Base-by-base conservation (phyloP, 768 basidiomycete species). In the Crepidotus variabilis region DNA sequence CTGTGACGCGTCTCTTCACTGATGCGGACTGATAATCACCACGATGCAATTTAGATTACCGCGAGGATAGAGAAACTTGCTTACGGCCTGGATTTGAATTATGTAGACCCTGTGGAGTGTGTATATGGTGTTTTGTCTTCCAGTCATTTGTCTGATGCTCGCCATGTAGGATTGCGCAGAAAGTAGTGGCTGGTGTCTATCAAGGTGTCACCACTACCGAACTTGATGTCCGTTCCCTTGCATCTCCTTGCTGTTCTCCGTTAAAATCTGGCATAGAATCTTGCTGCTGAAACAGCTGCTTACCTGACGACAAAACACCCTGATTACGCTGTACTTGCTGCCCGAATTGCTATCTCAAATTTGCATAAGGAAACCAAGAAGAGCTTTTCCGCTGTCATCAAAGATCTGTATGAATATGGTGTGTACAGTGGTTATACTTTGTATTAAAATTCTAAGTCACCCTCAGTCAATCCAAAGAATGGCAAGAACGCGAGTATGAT, bases 321-420 rank as follows among this genome's bases (percentile, higher is more conserved):
- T 7, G 97, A 99, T 69, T 99, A 99, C 65, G 97, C 97, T 22
- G 87, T 98, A 58, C 92, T 99, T 60, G 97, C 97, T 5, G 97
- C 97, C 20, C 93, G 97, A 57, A 98, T 99, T 53, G 97, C 97
- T 55, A 94, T 99, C 65, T 98, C 96, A 50, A 99, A 98, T 69
- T 76, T 98, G 10, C 97, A 99, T 83, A 98, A 99, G 67, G 96
- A 99, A 75, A 98, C 97, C 16, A 98, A 94, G 78, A 98, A 98
- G 79, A 91, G 76, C 63, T 98, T 99, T 70, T 94, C 93, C 1
- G 82, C 87, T 57, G 96, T 99, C 60, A 81, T 99, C 66, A 85
- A 84, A 57, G 95, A 98, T 68, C 76, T 99, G 35, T 92, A 98
- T 70, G 76, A 83, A 47, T 98, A 95, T 76, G 77, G 94, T 94